Evolutionary conservation across 2,329 filamentous ascomycete species (phyloP).

Genomic region (Microdochium bolleyi): DNA sequence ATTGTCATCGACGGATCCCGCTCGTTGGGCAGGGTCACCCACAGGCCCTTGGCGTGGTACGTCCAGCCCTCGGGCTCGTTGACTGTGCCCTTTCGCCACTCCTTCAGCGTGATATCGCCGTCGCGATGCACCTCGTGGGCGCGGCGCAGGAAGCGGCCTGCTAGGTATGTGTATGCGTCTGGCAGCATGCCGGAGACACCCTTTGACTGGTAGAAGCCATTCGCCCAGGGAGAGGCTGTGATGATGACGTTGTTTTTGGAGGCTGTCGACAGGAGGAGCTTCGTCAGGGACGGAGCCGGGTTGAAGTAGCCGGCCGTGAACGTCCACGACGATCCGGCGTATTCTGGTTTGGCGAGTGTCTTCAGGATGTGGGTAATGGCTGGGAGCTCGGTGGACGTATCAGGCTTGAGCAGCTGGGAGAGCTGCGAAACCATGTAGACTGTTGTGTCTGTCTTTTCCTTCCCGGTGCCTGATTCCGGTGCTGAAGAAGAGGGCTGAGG

Average conservation of each 20-base stretch:
- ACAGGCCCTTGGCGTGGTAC: constrained; percentile 94
- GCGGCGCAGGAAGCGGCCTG: constrained; percentile 67
- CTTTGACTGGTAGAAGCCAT: constrained; percentile 85
- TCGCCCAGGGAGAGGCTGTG: constrained; percentile 86
- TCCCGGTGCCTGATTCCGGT: constrained; percentile 10
- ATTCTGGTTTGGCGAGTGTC: constrained; percentile 54
- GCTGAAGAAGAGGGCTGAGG: constrained; percentile 27
- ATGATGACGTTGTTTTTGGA: constrained; percentile 71
- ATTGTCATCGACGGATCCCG: constrained; percentile 68
- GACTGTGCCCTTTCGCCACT: constrained; percentile 81
- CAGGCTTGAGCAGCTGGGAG: constrained; percentile 71
- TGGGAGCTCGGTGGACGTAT: constrained; percentile 83
- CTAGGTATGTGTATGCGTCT: constrained; percentile 84
- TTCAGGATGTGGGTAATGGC: constrained; percentile 68
- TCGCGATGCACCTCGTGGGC: constrained; percentile 37
- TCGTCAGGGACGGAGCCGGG: constrained; percentile 76
- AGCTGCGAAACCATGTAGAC: constrained; percentile 86
- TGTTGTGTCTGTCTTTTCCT: constrained; percentile 48
- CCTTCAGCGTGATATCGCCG: constrained; percentile 63
- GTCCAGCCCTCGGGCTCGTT: constrained; percentile 84
- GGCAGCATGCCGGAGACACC: constrained; percentile 88
- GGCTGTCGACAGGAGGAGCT: constrained; percentile 67
- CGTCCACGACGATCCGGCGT: constrained; percentile 72
- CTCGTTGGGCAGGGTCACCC: constrained; percentile 68
- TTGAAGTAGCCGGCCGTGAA: constrained; percentile 99